Conservation (phyloP, 495 filamentous ascomycete genomes). For the Hypoxylon intermedium region DNA sequence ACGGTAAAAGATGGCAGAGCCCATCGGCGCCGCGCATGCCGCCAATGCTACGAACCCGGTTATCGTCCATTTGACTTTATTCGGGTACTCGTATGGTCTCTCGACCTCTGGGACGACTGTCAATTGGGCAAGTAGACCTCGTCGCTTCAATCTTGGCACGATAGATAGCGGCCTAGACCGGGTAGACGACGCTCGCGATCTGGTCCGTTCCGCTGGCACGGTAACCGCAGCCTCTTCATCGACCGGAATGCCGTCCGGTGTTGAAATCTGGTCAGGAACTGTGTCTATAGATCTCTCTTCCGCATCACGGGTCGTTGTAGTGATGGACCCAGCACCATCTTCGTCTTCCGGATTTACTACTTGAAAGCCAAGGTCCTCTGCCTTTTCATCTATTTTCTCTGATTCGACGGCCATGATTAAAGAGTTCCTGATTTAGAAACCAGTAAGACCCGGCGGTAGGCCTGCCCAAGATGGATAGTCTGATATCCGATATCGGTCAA, state of each 20-base stretch:
- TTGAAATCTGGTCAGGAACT: slow-evolving; percentile 17
- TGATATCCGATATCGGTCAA: slow-evolving; percentile 28
- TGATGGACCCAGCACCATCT: slow-evolving; percentile 17
- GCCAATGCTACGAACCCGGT: slow-evolving; percentile 80
- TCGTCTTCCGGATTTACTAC: slow-evolving; percentile 12
- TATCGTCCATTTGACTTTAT: slow-evolving; percentile 81
- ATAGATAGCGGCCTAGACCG: slow-evolving; percentile 51
- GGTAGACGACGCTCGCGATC: slow-evolving; percentile 48
- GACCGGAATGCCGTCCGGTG: slow-evolving; percentile 26
- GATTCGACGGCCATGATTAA: slow-evolving; percentile 14
- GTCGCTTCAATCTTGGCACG: slow-evolving; percentile 70
- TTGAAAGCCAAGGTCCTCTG: not conserved
- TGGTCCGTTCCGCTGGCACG: slow-evolving; percentile 18
- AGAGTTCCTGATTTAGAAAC: not conserved
- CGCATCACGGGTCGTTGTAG: slow-evolving; percentile 11
- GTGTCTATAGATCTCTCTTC: slow-evolving; percentile 22
- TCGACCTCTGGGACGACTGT: slow-evolving; percentile 84
- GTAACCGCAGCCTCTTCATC: slow-evolving; percentile 26
- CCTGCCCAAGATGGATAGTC: not conserved
- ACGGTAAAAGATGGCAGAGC: slow-evolving; percentile 86
- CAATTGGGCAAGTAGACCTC: slow-evolving; percentile 77
- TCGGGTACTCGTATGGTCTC: slow-evolving; percentile 73
- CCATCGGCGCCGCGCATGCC: slow-evolving; percentile 80
- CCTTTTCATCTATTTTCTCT: slow-evolving; percentile 31
- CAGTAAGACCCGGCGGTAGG: not conserved